Evolutionary conservation across 345 rosid genomes (phyloP), one percentile per base, ranked within the genome.

Genomic region (Bruguiera parviflora): DNA sequence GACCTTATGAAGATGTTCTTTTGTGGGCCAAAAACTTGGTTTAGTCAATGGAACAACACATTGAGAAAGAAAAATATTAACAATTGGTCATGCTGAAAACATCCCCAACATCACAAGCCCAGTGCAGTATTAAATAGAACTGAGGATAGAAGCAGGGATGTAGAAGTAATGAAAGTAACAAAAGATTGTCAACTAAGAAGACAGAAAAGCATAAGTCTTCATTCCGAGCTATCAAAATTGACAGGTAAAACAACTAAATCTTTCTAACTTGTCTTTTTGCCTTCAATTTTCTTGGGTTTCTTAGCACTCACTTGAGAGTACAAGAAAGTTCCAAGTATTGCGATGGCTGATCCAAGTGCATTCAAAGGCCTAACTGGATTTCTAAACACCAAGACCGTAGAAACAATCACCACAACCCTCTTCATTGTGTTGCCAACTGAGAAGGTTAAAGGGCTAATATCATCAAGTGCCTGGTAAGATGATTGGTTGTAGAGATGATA

Each of bases 361-460:
- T 94, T 94, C 77, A 94, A 73, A 39, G 96, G 96, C 82, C 89
- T 88, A 60, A 93, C 97, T 0, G 94, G 98, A 69, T 93, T 93
- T 77, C 96, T 89, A 76, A 93, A 93, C 67, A 90, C 97, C 84
- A 94, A 73, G 20, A 91, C 81, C n/a, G 97, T 81, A 2, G 99
- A 83, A 53, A 91, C 88, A 67, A 94, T 94, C 77, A 94, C 99
- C 77, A 87, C 97, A 5, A 89, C 88, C 66, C 99, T 78, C 96
- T 91, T 94, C 97, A 94, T 94, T 0, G 96, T 91, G 70, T 91
- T 94, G 28, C 99, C 96, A 2, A 91, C 95, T 0, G 96, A 94
- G 80, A 91, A 91, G 18, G 96, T 85, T 67, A 91, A 81, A 3
- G 99, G 99, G 68, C 96, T 94, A 65, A 94, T 94, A 74, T 94